A percentile compares a stretch with the other conserved stretches of the same genome.
Evolutionary conservation across 495 filamentous ascomycete species (phyloP).

Genomic region (Amorphotheca resinae): DNA sequence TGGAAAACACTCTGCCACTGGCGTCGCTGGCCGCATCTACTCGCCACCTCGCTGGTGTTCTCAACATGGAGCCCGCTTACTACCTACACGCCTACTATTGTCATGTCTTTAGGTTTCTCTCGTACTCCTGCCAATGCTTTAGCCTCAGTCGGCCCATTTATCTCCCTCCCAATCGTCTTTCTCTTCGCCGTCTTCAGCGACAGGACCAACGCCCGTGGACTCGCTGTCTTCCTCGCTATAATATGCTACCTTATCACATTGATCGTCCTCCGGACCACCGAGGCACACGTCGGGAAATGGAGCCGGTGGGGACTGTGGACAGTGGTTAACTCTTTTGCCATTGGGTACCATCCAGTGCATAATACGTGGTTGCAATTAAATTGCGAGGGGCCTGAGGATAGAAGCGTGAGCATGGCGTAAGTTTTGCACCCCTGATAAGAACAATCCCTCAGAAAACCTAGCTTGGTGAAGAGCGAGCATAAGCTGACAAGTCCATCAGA

Average conservation of each 20-base stretch:
- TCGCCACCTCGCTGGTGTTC: slow-evolving; percentile 33
- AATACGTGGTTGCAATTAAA: slow-evolving; percentile 39
- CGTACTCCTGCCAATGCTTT: slow-evolving; percentile 33
- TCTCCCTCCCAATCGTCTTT: slow-evolving; percentile 27
- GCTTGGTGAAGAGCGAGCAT: no score
- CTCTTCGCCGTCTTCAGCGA: slow-evolving; percentile 32
- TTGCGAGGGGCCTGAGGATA: slow-evolving; percentile 33
- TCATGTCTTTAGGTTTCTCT: slow-evolving; percentile 28
- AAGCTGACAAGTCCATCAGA: slow-evolving; percentile 15
- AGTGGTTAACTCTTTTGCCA: slow-evolving; percentile 30
- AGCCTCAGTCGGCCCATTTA: slow-evolving; percentile 32
- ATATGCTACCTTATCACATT: slow-evolving; percentile 34
- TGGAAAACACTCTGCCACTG: slow-evolving; percentile 31
- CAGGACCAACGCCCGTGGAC: slow-evolving; percentile 29
- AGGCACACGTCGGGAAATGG: slow-evolving; percentile 19
- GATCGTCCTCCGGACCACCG: slow-evolving; percentile 25
- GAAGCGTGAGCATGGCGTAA: slow-evolving; percentile 37
- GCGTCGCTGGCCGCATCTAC: slow-evolving; percentile 29
- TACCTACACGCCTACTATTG: slow-evolving; percentile 23
- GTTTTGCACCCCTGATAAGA: slow-evolving; percentile 13
- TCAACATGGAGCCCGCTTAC: slow-evolving; percentile 32
- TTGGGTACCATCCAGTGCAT: slow-evolving; percentile 34
- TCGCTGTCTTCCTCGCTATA: slow-evolving; percentile 29
- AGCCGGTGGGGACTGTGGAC: slow-evolving; percentile 30
- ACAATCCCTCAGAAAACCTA: no score